These are phyloP conservation scores for Colletotrichum acutatum DNA, from an alignment of 2,329 filamentous ascomycete genomes.

Conservation along the genomic window DNA sequence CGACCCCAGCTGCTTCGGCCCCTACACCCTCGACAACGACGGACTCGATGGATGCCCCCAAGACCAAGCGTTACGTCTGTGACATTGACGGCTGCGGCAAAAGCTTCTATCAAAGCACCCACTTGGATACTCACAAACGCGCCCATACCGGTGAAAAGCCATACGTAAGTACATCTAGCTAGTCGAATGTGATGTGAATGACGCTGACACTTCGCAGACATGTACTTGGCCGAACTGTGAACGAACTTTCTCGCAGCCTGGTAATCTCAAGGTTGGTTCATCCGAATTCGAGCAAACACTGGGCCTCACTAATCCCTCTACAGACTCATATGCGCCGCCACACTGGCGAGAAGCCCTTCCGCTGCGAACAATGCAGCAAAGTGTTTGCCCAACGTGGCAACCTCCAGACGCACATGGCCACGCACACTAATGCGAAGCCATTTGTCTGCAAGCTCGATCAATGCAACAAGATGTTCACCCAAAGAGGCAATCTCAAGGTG, in stretches of 20 bases:
- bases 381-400: conserved; percentile 88
- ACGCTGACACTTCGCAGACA: conserved; percentile 53
- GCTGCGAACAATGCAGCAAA: conserved; percentile 83
- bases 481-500: conserved; percentile 92
- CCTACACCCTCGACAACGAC: not conserved
- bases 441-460: conserved; percentile 84
- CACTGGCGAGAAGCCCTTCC: conserved; percentile 86
- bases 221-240: conserved; percentile 81
- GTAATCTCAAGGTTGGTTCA: conserved; percentile 81
- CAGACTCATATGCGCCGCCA: conserved; percentile 89
- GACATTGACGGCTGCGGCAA: conserved; percentile 79
- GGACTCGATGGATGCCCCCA: conserved; percentile 17
- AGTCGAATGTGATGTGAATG: conserved; percentile 6
- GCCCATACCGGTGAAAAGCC: conserved; percentile 92
- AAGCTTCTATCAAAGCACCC: conserved; percentile 90
- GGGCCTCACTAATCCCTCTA: conserved; percentile 1
- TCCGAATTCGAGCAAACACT: too few species aligned
- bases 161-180: conserved; percentile 70
- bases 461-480: conserved; percentile 89
- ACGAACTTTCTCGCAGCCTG: conserved; percentile 86
- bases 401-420: conserved; percentile 83
- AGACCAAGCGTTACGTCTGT: conserved; percentile 76
- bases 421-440: conserved; percentile 81
- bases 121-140: conserved; percentile 88
- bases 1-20: not conserved